A percentile compares a stretch with the other conserved stretches of the same genome.
Evolutionary conservation across 2,329 filamentous ascomycete species (phyloP).

Genomic region (Cladophialophora chaetospira): DNA sequence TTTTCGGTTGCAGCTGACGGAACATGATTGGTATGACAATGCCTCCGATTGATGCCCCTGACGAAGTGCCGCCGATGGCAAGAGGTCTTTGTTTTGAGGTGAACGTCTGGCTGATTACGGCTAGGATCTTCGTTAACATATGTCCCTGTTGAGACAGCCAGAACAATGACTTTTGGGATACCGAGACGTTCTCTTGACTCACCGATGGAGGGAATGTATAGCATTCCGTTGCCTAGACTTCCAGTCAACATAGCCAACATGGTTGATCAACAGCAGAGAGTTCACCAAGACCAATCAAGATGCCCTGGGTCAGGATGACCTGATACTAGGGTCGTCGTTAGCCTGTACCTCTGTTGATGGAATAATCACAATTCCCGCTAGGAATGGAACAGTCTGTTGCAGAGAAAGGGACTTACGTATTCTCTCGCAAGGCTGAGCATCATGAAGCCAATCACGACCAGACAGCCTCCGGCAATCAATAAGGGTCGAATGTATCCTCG

Average conservation of each 20-base stretch:
- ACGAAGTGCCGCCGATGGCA: slow-evolving; percentile 25
- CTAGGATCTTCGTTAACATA: no score
- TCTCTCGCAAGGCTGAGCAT: slow-evolving; percentile 43
- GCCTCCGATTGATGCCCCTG: slow-evolving; percentile 24
- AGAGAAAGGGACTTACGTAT: no score
- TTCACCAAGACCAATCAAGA: slow-evolving; percentile 54
- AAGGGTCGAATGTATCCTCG: slow-evolving; percentile 43
- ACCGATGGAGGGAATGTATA: slow-evolving; percentile 50
- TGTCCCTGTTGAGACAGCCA: no score
- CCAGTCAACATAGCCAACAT: slow-evolving; percentile 34
- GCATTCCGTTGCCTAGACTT: slow-evolving; percentile 44
- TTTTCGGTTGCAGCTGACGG: slow-evolving; percentile 46
- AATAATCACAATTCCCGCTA: no score
- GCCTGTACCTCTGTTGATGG: no score
- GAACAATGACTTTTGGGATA: no score
- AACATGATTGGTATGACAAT: slow-evolving; percentile 42
- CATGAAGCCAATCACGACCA: slow-evolving; percentile 40
- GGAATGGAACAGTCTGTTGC: no score
- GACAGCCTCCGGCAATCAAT: slow-evolving; percentile 30
- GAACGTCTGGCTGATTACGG: slow-evolving; percentile 57
- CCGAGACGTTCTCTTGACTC: no score
- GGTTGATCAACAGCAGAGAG: slow-evolving; percentile 37
- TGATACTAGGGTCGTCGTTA: no score
- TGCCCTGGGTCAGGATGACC: slow-evolving; percentile 57
- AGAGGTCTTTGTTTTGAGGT: slow-evolving; percentile 36